phyloP scores from a whole-genome alignment of 305 asterid species.

The Andrographis paniculata region DNA sequence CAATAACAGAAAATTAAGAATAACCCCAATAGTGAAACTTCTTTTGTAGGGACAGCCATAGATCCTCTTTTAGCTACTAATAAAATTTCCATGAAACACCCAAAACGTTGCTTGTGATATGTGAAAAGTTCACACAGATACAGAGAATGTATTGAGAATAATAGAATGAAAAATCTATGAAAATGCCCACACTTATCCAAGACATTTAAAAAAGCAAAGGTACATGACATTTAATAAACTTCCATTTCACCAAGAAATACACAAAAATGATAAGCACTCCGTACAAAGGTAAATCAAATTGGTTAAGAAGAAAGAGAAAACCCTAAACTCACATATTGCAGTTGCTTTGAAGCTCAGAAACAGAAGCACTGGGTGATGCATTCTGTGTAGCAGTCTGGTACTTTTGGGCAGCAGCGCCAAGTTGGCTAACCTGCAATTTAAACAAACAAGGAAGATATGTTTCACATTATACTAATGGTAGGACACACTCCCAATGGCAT shows the following conservation, averaged over 20 bases:
- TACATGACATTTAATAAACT: background rate
- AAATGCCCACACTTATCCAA: background rate
- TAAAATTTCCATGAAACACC: background rate
- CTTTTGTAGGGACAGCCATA: background rate
- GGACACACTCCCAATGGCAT: background rate
- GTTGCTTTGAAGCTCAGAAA: conserved; percentile 53
- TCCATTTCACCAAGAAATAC: background rate
- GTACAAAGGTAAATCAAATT: background rate
- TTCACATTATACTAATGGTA: background rate
- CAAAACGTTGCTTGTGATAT: too few species aligned
- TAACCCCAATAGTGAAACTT: background rate
- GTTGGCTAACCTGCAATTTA: conserved; percentile 54
- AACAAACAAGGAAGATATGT: conserved; percentile 2
- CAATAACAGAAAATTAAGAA: conserved; percentile 5
- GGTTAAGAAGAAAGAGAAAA: background rate
- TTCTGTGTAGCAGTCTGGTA: conserved; percentile 57
- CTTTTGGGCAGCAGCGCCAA: conserved; percentile 67
- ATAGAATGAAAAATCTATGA: too few species aligned
- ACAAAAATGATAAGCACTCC: background rate
- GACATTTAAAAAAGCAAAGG: background rate
- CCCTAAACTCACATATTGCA: conserved; percentile 53
- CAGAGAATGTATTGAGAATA: background rate
- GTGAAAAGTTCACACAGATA: conserved; percentile 2
- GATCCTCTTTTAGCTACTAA: background rate
- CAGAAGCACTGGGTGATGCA: conserved; percentile 36